Evolutionary conservation across 192 early-diverging fungal genomes (phyloP).

Genomic region (Oehlia diaphana): DNA sequence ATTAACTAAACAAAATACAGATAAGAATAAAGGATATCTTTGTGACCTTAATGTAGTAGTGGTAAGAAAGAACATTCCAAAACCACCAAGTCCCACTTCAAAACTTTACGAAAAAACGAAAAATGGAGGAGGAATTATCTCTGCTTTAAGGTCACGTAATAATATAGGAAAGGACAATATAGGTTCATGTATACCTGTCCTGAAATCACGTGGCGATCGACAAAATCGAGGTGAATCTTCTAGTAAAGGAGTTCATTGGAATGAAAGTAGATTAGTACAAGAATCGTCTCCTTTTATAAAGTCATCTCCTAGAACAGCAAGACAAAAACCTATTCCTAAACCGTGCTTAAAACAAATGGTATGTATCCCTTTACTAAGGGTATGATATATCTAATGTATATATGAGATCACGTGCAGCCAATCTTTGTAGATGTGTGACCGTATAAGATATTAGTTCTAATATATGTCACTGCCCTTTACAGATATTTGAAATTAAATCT

Average conservation of each 20-base stretch:
- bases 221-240: background rate
- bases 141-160: background rate
- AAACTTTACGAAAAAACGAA: background rate
- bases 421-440: no score
- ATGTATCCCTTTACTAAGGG: background rate
- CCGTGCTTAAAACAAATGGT: background rate
- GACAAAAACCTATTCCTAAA: constrained; percentile 9
- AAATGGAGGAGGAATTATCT: background rate
- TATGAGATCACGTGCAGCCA: no score
- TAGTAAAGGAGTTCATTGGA: background rate
- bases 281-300: background rate
- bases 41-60: background rate
- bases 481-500: no score
- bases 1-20: background rate
- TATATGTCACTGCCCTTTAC: no score
- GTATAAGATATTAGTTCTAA: no score
- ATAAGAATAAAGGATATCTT: constrained; percentile 6
- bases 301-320: background rate
- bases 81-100: constrained; percentile 4
- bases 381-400: no score
- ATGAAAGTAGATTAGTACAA: background rate
- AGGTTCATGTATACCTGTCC: background rate
- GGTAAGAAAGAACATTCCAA: constrained; percentile 1
- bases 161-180: background rate
- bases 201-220: background rate